Evolutionary conservation across 2,329 filamentous ascomycete species (phyloP).

Genomic region (Didymella sp.): DNA sequence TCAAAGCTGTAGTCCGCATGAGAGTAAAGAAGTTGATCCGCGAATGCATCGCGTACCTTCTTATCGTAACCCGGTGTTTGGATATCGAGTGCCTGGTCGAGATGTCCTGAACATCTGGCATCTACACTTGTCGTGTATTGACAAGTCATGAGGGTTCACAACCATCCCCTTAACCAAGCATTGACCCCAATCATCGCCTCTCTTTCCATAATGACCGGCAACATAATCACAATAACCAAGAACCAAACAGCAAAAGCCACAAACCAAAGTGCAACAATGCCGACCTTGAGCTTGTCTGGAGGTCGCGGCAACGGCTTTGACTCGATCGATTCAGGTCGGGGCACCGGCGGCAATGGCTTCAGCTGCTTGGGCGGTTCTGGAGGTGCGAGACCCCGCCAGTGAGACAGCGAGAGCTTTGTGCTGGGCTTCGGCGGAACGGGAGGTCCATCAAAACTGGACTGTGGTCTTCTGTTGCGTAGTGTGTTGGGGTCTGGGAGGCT

Average conservation of each 20-base stretch:
- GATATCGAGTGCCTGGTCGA: background rate
- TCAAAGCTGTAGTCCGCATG: constrained; percentile 37
- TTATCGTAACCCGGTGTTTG: background rate
- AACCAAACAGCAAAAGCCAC: constrained; percentile 33
- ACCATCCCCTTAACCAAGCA: constrained; percentile 23
- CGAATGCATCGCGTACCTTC: background rate
- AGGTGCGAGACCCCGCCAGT: background rate
- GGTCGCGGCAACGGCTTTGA: constrained; percentile 25
- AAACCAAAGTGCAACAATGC: constrained; percentile 23
- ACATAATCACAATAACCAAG: constrained; percentile 31
- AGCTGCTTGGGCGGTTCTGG: constrained; percentile 1
- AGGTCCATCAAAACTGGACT: background rate
- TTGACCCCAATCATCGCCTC: constrained; percentile 41
- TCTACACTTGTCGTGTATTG: background rate
- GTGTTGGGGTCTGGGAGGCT: background rate
- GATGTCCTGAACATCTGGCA: background rate
- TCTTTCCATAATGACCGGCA: constrained; percentile 38
- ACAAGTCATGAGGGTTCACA: background rate
- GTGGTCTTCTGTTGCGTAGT: constrained; percentile 5
- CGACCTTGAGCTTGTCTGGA: constrained; percentile 8
- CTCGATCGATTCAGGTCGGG: background rate
- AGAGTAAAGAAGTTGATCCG: background rate
- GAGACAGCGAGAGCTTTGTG: constrained; percentile 1
- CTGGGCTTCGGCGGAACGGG: constrained; percentile 12
- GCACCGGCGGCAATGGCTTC: constrained; percentile 26